Evolutionary conservation across 805 yeast species (phyloP).

Genomic region (Diddensiella transvaalensis): DNA sequence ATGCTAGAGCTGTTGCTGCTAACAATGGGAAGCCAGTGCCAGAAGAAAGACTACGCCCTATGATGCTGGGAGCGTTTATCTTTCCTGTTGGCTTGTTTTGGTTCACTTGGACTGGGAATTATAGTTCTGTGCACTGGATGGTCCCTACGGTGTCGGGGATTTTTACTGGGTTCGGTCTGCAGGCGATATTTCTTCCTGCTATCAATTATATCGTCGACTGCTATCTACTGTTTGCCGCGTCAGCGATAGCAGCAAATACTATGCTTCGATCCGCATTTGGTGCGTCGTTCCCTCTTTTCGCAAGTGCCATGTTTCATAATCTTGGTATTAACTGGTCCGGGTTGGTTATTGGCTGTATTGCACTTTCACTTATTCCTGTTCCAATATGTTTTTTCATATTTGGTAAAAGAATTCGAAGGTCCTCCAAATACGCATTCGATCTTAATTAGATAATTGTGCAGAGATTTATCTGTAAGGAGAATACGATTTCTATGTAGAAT

Average conservation of each 20-base stretch:
- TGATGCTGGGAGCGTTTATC: constrained; percentile 65
- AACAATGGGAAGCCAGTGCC: constrained; percentile 63
- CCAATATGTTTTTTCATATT: constrained; percentile 62
- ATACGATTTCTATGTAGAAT: too few species aligned
- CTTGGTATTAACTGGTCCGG: constrained; percentile 82
- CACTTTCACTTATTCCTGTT: constrained; percentile 55
- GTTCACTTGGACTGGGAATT: constrained; percentile 87
- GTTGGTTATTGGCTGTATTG: constrained; percentile 62
- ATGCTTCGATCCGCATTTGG: constrained; percentile 66
- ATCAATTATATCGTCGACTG: constrained; percentile 71
- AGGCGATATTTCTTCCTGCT: constrained; percentile 64
- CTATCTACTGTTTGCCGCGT: constrained; percentile 68
- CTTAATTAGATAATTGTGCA: too few species aligned
- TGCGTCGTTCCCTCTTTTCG: constrained; percentile 69
- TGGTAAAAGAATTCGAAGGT: constrained; percentile 54
- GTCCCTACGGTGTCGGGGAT: constrained; percentile 68
- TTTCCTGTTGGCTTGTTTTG: constrained; percentile 81
- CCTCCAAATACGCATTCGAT: constrained; percentile 42
- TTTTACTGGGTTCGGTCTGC: constrained; percentile 64
- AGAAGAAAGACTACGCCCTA: constrained; percentile 73
- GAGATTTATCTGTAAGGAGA: too few species aligned
- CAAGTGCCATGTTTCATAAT: constrained; percentile 61
- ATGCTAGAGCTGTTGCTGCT: constrained; percentile 42
- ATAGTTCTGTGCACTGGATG: constrained; percentile 74
- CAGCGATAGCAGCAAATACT: constrained; percentile 73